Conservation (phyloP, 495 filamentous ascomycete species). For the Corynascus novoguineensis region DNA sequence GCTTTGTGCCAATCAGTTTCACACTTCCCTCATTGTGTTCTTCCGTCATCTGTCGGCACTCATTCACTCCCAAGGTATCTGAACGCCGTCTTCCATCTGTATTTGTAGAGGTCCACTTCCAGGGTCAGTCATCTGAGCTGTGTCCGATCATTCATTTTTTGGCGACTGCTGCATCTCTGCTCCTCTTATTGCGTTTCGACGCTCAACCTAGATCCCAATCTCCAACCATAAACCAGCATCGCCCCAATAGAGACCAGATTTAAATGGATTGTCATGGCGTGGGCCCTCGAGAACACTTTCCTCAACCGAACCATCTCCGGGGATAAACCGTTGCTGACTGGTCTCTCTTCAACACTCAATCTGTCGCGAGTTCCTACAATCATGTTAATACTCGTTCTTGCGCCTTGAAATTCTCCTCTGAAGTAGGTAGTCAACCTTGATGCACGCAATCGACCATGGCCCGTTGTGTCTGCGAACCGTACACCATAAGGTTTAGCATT, state of each 20-base stretch:
- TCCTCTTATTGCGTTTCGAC: not conserved
- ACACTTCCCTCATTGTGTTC: no score
- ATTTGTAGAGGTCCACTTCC: no score
- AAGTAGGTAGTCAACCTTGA: constrained; percentile 31
- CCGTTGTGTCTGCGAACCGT: constrained; percentile 43
- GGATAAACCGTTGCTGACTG: not conserved
- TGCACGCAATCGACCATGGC: constrained; percentile 42
- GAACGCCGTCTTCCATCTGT: no score
- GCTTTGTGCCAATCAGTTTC: no score
- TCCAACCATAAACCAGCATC: constrained; percentile 48
- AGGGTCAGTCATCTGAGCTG: no score
- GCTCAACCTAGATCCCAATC: constrained; percentile 32
- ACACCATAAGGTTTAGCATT: constrained; percentile 43
- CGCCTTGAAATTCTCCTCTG: no score
- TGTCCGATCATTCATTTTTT: not conserved
- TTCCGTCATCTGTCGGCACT: no score
- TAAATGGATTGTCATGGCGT: constrained; percentile 54
- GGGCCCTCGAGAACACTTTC: constrained; percentile 42
- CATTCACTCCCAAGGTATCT: no score
- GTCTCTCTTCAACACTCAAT: not conserved
- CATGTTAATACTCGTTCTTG: not conserved
- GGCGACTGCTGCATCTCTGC: no score
- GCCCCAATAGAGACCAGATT: constrained; percentile 49
- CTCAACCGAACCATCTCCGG: constrained; percentile 38
- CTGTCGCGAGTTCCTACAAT: not conserved